Evolutionary conservation across 1,284 basidiomycete genomes (phyloP).

Genomic region (Puccinia coronata): DNA sequence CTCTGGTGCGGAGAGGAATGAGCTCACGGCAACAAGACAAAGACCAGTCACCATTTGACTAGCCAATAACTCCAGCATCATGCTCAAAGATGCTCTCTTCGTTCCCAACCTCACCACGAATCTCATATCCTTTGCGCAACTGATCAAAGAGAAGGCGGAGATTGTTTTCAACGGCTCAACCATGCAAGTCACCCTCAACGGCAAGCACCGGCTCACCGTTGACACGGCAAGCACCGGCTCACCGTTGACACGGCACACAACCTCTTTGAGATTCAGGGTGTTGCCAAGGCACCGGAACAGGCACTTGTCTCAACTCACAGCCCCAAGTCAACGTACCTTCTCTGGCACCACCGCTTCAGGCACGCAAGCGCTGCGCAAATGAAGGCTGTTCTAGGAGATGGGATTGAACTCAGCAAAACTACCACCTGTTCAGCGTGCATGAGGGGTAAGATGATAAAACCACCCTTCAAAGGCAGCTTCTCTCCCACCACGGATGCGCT

Average conservation of each 20-base stretch:
- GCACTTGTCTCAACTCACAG: rapidly evolving
- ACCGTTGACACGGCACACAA: neutral
- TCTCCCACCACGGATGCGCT: neutral
- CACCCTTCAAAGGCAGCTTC: neutral
- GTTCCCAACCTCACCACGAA: neutral
- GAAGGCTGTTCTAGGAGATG: neutral
- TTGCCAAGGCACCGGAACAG: neutral
- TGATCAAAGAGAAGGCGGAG: neutral
- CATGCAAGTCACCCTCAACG: neutral
- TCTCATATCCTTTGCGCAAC: neutral
- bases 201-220: too few relatives aligned
- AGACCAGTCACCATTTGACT: too few relatives aligned
- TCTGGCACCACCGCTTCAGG: neutral
- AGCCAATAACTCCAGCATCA: too few relatives aligned
- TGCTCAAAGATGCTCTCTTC: too few relatives aligned
- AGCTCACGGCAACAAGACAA: too few relatives aligned
- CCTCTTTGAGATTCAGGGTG: neutral
- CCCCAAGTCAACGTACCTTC: too few relatives aligned
- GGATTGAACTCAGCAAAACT: neutral
- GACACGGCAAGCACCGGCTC: neutral
- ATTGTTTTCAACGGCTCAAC: neutral
- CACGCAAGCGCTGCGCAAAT: neutral
- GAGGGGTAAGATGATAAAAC: neutral
- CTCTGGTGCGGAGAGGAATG: too few relatives aligned
- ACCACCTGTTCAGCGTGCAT: neutral